A percentile compares a stretch with the other conserved stretches of the same genome.
Conservation (phyloP, 2,329 filamentous ascomycete species). For the Ophiostoma angusticollis region DNA sequence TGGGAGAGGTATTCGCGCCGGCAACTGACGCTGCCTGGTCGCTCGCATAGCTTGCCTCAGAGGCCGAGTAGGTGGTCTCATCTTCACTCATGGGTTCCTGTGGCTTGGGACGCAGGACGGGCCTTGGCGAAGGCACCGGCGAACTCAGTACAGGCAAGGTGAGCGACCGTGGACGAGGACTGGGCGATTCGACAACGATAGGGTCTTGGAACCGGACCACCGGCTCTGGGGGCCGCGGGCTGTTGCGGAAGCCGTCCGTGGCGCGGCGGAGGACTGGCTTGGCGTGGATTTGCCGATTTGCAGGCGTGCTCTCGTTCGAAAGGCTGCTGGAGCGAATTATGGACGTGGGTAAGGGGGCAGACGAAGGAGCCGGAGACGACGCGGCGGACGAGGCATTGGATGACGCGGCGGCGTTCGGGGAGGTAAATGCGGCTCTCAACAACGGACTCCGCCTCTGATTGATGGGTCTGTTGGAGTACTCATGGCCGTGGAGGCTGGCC, state of each 20-base stretch:
- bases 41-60: slow-evolving; percentile 33
- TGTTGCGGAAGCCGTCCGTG: slow-evolving; percentile 7
- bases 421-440: slow-evolving; percentile 28
- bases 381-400: slow-evolving; percentile 8
- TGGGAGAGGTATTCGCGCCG: slow-evolving; percentile 25
- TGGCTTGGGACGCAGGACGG: slow-evolving; percentile 3
- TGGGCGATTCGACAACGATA: slow-evolving; percentile 16
- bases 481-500: slow-evolving; percentile 47
- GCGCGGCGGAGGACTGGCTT: slow-evolving; percentile 5
- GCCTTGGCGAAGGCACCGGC: neutral
- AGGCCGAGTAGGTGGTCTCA: slow-evolving; percentile 31
- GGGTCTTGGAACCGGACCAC: slow-evolving; percentile 35
- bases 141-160: slow-evolving; percentile 1
- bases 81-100: slow-evolving; percentile 33
- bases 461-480: slow-evolving; percentile 34
- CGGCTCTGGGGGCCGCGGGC: slow-evolving; percentile 19
- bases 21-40: slow-evolving; percentile 15
- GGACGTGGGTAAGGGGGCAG: slow-evolving; percentile 1
- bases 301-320: slow-evolving; percentile 3
- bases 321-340: slow-evolving; percentile 8
- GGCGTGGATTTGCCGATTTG: slow-evolving; percentile 7
- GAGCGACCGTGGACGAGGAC: neutral
- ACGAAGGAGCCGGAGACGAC: neutral
- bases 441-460: slow-evolving; percentile 26
- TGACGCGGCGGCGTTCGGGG: slow-evolving; percentile 15